Evolutionary conservation across 2,329 filamentous ascomycete genomes (phyloP).

Genomic region (Arthroderma sp.): DNA sequence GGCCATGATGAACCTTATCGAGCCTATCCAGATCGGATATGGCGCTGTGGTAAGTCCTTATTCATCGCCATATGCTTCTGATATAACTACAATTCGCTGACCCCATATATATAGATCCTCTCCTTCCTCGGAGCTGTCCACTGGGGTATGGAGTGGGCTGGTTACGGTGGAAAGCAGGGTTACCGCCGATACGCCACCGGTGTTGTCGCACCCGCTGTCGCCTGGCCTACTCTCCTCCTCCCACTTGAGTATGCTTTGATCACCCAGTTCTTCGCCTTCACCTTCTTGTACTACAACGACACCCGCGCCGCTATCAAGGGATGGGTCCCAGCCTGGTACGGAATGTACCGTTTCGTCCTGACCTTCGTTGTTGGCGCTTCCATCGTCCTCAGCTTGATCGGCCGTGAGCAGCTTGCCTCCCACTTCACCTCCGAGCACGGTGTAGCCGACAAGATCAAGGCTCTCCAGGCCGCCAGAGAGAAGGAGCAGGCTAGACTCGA

Average conservation of each 20-base stretch:
- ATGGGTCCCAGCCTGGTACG: constrained; percentile 78
- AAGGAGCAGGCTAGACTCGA: constrained; percentile 31
- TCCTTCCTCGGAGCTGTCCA: constrained; percentile 90
- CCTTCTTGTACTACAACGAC: constrained; percentile 75
- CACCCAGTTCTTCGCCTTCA: constrained; percentile 73
- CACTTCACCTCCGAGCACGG: constrained; percentile 26
- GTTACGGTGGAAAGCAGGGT: constrained; percentile 54
- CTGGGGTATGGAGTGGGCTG: constrained; percentile 79
- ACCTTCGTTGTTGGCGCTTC: constrained; percentile 78
- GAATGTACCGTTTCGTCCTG: constrained; percentile 78
- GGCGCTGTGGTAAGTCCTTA: constrained; percentile 60
- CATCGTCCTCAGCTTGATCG: constrained; percentile 70
- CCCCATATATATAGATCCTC: constrained; percentile 51
- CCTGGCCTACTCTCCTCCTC: constrained; percentile 81
- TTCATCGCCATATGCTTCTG: background rate
- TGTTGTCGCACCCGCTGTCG: constrained; percentile 63
- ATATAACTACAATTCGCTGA: background rate
- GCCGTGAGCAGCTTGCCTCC: constrained; percentile 60
- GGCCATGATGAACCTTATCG: constrained; percentile 59
- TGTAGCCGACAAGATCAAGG: constrained; percentile 41
- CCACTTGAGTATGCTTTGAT: constrained; percentile 77
- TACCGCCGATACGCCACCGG: constrained; percentile 75
- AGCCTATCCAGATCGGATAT: constrained; percentile 82
- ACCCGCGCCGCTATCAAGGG: constrained; percentile 58
- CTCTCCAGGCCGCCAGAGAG: constrained; percentile 35